Base-by-base conservation (phyloP, 2,329 filamentous ascomycete genomes). In the Exophiala dermatitidis region DNA sequence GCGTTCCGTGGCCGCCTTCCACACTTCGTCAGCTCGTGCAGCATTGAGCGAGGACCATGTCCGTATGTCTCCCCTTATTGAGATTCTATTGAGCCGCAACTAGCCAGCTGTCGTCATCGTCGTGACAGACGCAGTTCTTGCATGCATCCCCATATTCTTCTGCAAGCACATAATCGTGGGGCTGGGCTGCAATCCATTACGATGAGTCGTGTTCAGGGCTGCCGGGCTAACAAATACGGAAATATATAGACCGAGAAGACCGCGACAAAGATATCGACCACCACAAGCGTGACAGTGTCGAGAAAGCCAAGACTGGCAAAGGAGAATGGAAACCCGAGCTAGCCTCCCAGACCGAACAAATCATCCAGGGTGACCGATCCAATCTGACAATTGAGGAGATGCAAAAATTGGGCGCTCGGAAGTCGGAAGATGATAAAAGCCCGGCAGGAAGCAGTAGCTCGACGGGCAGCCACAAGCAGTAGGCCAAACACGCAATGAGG, bases 301-400 rank as follows among this genome's bases (percentile, higher is more conserved):
- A 57, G 7, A 57, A 57, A 34, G 59, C 57, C 3, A 60, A 60
- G 46, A 54, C 54, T 8, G 62, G 62, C 10, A 48, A 60, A 42
- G 62, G 62, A 45, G 57, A 63, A 49, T 64, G 62, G 62, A 61
- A 62, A 47, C 60, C 57, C 1, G 60, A 63, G 48, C 52, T 64
- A 4, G 59, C 55, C 10, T 58, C 55, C 19, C 40, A 57, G 12
- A 57, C 50, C 38, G 62, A 64, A 38, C 59, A 63, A 37, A 52
- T 40, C 12, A 46, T 58, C 5, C 26, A 30, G 1, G 54, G 50
- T 10, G 57, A 61, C 33, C 60, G 58, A 43, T n/a, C 52, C 26
- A 46, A 62, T 32, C 52, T 61, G 57, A 58, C 50, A 4, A 56
- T 62, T 47, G 57, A 62, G n/a, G 50, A 62, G 52, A 62, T 62